These are phyloP conservation scores for Ceratobasidium papillatum DNA, from an alignment of 1,284 basidiomycete species.

Conservation along the genomic window DNA sequence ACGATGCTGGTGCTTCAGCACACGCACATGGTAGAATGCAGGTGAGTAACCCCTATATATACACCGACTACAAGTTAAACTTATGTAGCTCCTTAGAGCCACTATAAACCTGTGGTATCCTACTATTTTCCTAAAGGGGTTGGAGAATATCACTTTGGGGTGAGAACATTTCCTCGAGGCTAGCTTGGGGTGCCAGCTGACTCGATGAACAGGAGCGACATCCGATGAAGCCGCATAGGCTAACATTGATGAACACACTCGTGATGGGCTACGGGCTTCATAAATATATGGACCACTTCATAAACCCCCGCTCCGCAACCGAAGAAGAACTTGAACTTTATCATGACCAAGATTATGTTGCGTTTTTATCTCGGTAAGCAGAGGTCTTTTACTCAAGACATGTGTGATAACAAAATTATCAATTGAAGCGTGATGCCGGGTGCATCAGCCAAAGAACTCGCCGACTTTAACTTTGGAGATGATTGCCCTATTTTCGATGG, in stretches of 20 bases:
- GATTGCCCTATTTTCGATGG: constrained; percentile 95
- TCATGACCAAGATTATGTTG: constrained; percentile 92
- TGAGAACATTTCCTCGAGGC: constrained; percentile 54
- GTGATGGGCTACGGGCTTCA: constrained; percentile 97
- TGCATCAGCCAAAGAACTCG: constrained; percentile 53
- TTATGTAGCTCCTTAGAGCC: constrained; percentile 49
- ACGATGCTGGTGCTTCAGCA: constrained; percentile 50
- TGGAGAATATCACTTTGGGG: constrained; percentile 95
- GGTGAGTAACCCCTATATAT: constrained; percentile 46
- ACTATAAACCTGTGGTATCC: constrained; percentile 88
- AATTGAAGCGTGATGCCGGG: constrained; percentile 75
- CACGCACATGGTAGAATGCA: constrained; percentile 50
- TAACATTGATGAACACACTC: constrained; percentile 94
- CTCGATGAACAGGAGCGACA: constrained; percentile 78
- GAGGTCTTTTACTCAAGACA: not conserved
- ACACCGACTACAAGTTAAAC: not conserved
- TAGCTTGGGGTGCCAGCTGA: not conserved
- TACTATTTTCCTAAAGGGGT: constrained; percentile 97
- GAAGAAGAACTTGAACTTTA: constrained; percentile 90
- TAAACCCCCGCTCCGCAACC: constrained; percentile 88
- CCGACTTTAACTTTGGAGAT: constrained; percentile 89
- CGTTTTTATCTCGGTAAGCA: constrained; percentile 86
- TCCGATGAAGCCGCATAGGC: constrained; percentile 97
- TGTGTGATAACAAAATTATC: not conserved
- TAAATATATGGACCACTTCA: constrained; percentile 92